These are phyloP conservation scores for Populus alba DNA, from an alignment of 345 rosid genomes.

Conservation along the genomic window DNA sequence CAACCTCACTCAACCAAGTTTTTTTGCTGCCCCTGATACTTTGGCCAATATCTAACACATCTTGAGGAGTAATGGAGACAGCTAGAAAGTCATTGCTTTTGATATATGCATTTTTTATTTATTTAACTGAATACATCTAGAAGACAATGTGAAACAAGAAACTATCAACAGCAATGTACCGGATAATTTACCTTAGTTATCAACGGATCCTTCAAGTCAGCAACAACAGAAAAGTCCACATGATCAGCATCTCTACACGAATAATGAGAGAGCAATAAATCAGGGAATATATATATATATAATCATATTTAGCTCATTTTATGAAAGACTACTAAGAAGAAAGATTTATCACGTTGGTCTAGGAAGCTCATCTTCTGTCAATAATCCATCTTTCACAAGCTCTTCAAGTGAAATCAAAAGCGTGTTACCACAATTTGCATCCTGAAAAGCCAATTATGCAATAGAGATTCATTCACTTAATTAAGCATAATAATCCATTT, in stretches of 20 bases:
- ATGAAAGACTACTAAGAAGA: background rate
- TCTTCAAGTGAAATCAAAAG: conserved; percentile 89
- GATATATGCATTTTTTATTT: too few species aligned
- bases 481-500: background rate
- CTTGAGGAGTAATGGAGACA: too few species aligned
- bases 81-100: too few species aligned
- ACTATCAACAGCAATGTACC: background rate
- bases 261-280: background rate
- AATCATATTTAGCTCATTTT: background rate
- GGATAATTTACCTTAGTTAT: conserved; percentile 55
- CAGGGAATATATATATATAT: background rate
- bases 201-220: conserved; percentile 65
- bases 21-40: too few species aligned
- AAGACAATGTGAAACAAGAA: background rate
- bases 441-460: conserved; percentile 40
- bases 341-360: conserved; percentile 50
- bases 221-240: conserved; percentile 56
- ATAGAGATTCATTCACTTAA: background rate
- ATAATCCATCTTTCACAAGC: conserved; percentile 81
- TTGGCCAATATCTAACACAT: too few species aligned
- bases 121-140: too few species aligned
- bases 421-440: conserved; percentile 92
- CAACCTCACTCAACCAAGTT: too few species aligned
- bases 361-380: conserved; percentile 69
- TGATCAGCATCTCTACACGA: conserved; percentile 52